Base-by-base conservation (phyloP, 805 yeast genomes). In the Jamesozyma spencerorum region DNA sequence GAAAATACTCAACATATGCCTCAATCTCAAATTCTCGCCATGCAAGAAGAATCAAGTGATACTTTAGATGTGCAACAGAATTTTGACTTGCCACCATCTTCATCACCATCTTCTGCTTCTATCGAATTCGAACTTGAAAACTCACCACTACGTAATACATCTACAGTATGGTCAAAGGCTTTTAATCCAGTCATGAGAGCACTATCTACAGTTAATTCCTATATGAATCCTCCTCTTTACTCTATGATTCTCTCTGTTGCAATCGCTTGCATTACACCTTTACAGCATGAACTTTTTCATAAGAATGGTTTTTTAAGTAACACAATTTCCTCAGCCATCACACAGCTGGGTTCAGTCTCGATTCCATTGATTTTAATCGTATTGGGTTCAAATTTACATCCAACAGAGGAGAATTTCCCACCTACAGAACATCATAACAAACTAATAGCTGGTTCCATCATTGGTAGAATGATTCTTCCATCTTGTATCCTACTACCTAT, bases 161-260 rank as follows among this genome's bases (percentile, higher is more conserved):
- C 32, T 14, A 18, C 37, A 2, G 31, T 51, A 13, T 47, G 46
- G 37, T 34, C 47, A 35, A 54, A 54, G 18, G 24, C 48, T 7
- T 43, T 43, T 38, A 41, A 46, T 17, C 46, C 40, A 20, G 10
- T 35, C 11, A 34, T 29, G 28, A 24, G 8, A 4, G n/a, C 40
- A 12, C 39, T 57, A 12, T 34, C 39, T 10, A 55, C 50, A 31
- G 48, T 75, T 24, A 53, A 63, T 34, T 48, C 61, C 6, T 70
- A 70, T 44, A 79, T 83, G 84, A 83, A 83, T 54, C 92, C 94
- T n/a, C 94, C 92, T 13, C 63, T 83, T 41, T 83, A 79, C 62
- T 79, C 94, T 7, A 83, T 83, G 88, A 55, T 78, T 10, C 58
- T 77, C 1, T 72, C 88, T 3, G 74, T 83, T 13, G 40, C 81